phyloP scores from a whole-genome alignment of 2,329 filamentous ascomycete species.

The Ampelomyces quisqualis region DNA sequence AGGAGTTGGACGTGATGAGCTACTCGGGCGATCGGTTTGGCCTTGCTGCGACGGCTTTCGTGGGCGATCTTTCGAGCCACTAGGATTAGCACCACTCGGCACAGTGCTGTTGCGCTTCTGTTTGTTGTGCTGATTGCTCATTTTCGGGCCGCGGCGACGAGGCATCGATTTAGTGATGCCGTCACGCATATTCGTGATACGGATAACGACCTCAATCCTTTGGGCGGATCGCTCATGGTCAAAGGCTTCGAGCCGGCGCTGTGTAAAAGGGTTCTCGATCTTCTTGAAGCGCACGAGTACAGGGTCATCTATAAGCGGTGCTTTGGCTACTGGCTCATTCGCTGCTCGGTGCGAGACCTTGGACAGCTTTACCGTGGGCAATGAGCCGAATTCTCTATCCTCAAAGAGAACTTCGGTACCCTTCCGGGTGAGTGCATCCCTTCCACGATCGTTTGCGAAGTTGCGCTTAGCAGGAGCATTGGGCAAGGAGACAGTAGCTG shows the following conservation, averaged over 20 bases:
- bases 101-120: slow-evolving; percentile 27
- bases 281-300: slow-evolving; percentile 23
- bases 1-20: slow-evolving; percentile 25
- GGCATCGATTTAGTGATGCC: slow-evolving; percentile 34
- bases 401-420: slow-evolving; percentile 48
- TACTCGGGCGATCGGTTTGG: slow-evolving; percentile 28
- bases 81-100: slow-evolving; percentile 18
- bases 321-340: slow-evolving; percentile 31
- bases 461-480: slow-evolving; percentile 20
- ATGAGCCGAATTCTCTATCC: slow-evolving; percentile 51
- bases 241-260: slow-evolving; percentile 26
- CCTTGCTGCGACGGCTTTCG: slow-evolving; percentile 37
- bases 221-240: slow-evolving; percentile 29
- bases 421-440: slow-evolving; percentile 44
- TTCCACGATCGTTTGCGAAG: slow-evolving; percentile 33
- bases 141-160: slow-evolving; percentile 24
- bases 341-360: slow-evolving; percentile 39
- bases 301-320: slow-evolving; percentile 25
- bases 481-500: slow-evolving; percentile 73
- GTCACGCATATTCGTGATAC: slow-evolving; percentile 27
- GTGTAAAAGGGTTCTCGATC: slow-evolving; percentile 33
- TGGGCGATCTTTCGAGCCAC: slow-evolving; percentile 26
- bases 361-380: slow-evolving; percentile 42
- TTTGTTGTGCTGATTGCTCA: slow-evolving; percentile 24
- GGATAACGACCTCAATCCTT: slow-evolving; percentile 32